Evolutionary conservation across 2,329 filamentous ascomycete genomes (phyloP).

Genomic region (Aspergillus melleus): DNA sequence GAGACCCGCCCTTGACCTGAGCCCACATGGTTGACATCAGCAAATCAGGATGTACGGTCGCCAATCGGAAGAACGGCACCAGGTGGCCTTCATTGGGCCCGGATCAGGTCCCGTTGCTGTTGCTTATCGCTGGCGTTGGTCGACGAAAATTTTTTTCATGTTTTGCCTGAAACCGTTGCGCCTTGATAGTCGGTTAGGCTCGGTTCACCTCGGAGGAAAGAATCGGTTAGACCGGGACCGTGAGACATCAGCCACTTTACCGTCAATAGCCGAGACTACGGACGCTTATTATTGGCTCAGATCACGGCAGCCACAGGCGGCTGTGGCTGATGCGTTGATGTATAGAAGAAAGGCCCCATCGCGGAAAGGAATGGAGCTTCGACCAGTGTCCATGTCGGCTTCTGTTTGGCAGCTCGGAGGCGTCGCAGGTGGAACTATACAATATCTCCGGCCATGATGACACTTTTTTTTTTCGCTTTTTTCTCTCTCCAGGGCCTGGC

Average conservation of each 20-base stretch:
- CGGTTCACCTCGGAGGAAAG: background rate
- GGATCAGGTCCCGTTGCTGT: background rate
- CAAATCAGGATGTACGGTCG: background rate
- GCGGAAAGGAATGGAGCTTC: conserved; percentile 20
- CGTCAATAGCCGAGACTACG: background rate
- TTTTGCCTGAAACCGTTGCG: background rate
- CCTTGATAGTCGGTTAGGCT: conserved; percentile 1
- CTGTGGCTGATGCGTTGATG: conserved; percentile 1
- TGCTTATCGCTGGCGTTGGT: background rate
- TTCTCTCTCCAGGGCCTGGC: no score
- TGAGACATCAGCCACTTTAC: conserved; percentile 1
- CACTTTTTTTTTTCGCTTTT: no score
- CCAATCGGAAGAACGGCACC: conserved; percentile 1
- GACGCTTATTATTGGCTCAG: background rate
- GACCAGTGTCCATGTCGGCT: background rate
- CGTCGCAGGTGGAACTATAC: background rate
- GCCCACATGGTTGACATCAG: background rate
- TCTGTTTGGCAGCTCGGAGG: conserved; percentile 2
- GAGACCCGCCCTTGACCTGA: background rate
- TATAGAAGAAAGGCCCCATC: conserved; percentile 7
- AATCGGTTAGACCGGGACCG: background rate
- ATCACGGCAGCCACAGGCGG: background rate
- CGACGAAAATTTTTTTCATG: conserved; percentile 1
- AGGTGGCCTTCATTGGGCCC: background rate
- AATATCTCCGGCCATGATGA: background rate